Evolutionary conservation across 2,329 filamentous ascomycete species (phyloP).

Genomic region (Hypoxylon sp.): DNA sequence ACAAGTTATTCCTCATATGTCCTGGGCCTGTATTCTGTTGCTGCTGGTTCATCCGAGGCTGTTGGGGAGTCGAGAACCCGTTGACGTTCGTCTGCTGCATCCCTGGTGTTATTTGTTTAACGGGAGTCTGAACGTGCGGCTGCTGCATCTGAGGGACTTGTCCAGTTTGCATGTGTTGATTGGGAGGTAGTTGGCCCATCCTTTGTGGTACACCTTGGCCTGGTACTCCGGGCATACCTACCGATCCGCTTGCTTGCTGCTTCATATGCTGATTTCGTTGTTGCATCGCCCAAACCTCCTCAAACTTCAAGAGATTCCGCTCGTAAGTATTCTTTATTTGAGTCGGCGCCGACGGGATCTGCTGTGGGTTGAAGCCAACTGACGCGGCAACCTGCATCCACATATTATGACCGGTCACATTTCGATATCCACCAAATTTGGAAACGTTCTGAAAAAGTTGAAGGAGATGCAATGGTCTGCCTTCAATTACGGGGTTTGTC

Average conservation of each 20-base stretch:
- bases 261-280: constrained; percentile 68
- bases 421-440: constrained; percentile 83
- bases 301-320: constrained; percentile 81
- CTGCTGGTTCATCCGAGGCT: constrained; percentile 61
- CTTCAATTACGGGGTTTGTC: constrained; percentile 78
- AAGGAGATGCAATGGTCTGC: constrained; percentile 80
- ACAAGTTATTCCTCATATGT: constrained; percentile 66
- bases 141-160: constrained; percentile 61
- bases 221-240: constrained; percentile 54
- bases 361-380: constrained; percentile 73
- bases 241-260: constrained; percentile 60
- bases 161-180: constrained; percentile 60
- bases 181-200: constrained; percentile 59
- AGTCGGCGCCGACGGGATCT: constrained; percentile 75
- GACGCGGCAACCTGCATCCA: constrained; percentile 82
- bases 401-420: constrained; percentile 75
- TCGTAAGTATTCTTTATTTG: constrained; percentile 83
- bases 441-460: constrained; percentile 83
- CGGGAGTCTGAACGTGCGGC: constrained; percentile 58
- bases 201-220: constrained; percentile 61
- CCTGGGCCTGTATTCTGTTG: constrained; percentile 59
- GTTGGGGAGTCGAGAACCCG: constrained; percentile 63
- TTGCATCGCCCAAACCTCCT: constrained; percentile 74
- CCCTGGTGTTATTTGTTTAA: constrained; percentile 64
- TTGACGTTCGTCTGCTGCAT: constrained; percentile 64